A percentile compares a stretch with the other conserved stretches of the same genome.
Conservation (phyloP, 768 basidiomycete genomes). For the Suillus subaureus region DNA sequence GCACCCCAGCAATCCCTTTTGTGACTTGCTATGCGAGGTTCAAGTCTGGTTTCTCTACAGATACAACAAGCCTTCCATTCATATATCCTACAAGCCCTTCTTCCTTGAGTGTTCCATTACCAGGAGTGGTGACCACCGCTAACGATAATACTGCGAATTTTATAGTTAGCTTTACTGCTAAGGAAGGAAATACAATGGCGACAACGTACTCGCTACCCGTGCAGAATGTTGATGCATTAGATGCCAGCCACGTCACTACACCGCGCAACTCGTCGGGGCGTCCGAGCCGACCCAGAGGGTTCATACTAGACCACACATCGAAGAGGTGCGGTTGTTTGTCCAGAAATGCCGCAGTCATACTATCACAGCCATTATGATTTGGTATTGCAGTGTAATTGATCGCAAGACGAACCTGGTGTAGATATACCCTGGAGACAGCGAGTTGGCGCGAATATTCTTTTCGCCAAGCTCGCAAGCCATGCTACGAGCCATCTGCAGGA, state of each 20-base stretch:
- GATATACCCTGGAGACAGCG: constrained; percentile 76
- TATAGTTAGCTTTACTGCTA: background rate
- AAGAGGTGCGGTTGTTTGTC: constrained; percentile 63
- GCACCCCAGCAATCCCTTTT: no score
- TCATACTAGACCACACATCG: constrained; percentile 67
- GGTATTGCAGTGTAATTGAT: background rate
- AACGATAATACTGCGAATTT: constrained; percentile 26
- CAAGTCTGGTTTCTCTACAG: background rate
- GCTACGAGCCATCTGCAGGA: constrained; percentile 78
- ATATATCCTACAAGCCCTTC: background rate
- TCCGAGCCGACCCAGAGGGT: constrained; percentile 73
- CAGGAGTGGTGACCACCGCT: constrained; percentile 35
- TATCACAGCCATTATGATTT: constrained; percentile 22
- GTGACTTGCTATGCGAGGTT: background rate
- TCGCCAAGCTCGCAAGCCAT: constrained; percentile 80
- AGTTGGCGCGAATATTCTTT: constrained; percentile 70
- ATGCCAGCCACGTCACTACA: constrained; percentile 70
- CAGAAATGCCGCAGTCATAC: constrained; percentile 76
- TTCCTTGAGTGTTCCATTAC: constrained; percentile 14
- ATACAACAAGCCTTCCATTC: background rate
- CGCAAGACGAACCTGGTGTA: constrained; percentile 57
- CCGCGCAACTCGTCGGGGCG: constrained; percentile 74
- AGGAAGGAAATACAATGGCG: background rate
- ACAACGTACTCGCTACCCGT: constrained; percentile 78
- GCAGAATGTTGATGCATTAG: constrained; percentile 76